Evolutionary conservation across 2,329 filamentous ascomycete genomes (phyloP).

Genomic region (Fusarium graminum): DNA sequence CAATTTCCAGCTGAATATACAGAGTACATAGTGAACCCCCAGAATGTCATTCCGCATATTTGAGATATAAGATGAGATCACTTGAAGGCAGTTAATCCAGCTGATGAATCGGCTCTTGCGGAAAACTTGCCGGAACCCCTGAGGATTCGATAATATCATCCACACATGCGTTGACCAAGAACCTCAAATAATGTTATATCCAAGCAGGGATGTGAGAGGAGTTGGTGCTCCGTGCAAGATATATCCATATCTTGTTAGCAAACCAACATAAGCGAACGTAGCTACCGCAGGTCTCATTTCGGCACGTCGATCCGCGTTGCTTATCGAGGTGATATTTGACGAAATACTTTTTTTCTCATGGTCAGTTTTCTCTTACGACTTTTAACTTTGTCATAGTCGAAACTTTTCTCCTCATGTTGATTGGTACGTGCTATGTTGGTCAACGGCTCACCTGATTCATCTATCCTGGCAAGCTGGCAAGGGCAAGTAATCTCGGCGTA

Average conservation of each 20-base stretch:
- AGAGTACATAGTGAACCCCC: slow-evolving; percentile 23
- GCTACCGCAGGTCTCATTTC: not conserved
- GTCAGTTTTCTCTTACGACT: not conserved
- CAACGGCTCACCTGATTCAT: not conserved
- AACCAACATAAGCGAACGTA: too few species aligned
- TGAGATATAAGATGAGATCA: slow-evolving; percentile 11
- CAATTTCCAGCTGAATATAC: slow-evolving; percentile 14
- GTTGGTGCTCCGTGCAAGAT: too few species aligned
- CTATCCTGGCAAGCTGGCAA: not conserved
- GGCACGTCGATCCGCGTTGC: not conserved
- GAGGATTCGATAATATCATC: too few species aligned
- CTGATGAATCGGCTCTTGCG: not conserved
- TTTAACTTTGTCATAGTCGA: too few species aligned
- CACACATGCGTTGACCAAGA: not conserved
- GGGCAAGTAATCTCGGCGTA: not conserved
- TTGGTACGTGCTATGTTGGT: not conserved
- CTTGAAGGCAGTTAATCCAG: not conserved
- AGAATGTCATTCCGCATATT: slow-evolving; percentile 14
- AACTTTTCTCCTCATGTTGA: not conserved
- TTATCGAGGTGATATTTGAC: not conserved
- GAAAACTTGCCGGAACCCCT: not conserved
- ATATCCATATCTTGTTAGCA: too few species aligned
- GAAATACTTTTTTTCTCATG: not conserved
- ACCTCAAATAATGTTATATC: too few species aligned
- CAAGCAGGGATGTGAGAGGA: too few species aligned